Conservation (phyloP, 2,329 filamentous ascomycete genomes). For the Fusarium odoratissimum region DNA sequence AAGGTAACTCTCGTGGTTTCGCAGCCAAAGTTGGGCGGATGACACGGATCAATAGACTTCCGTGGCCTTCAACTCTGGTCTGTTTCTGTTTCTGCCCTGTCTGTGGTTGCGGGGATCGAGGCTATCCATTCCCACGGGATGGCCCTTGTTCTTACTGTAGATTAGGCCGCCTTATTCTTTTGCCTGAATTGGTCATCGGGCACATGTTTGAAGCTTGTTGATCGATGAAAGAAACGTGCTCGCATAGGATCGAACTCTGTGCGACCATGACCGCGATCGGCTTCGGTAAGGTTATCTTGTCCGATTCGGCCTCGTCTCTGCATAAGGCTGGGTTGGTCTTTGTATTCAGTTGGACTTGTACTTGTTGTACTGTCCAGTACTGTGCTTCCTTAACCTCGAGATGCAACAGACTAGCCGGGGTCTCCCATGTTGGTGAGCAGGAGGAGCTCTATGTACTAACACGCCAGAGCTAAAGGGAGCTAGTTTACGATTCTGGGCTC, state of each 20-base stretch:
- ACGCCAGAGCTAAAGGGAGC: slow-evolving; percentile 8
- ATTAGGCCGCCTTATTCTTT: slow-evolving; percentile 25
- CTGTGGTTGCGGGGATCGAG: slow-evolving; percentile 22
- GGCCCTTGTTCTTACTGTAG: slow-evolving; percentile 10
- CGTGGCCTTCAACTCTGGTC: not conserved
- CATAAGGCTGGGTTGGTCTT: slow-evolving; percentile 14
- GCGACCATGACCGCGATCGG: slow-evolving; percentile 4
- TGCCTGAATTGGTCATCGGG: slow-evolving; percentile 22
- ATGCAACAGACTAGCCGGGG: slow-evolving; percentile 12
- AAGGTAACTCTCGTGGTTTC: not conserved
- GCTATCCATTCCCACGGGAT: slow-evolving; percentile 35
- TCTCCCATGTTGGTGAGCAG: slow-evolving; percentile 1
- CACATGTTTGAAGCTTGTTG: slow-evolving; percentile 1
- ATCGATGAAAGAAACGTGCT: not conserved
- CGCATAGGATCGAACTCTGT: slow-evolving; percentile 1
- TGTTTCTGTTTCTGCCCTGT: not conserved
- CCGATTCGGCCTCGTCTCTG: slow-evolving; percentile 6
- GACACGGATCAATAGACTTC: slow-evolving; percentile 14
- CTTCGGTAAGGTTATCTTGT: slow-evolving; percentile 28
- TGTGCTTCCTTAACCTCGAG: slow-evolving; percentile 1
- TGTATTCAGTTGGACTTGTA: not conserved
- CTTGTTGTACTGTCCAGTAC: not conserved
- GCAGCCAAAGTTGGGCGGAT: slow-evolving; percentile 3
- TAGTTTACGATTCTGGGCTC: slow-evolving; percentile 35
- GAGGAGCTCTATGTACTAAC: not conserved